Percentiles rank a stretch among this genome's conserved stretches.
Conservation (phyloP, 2,329 filamentous ascomycete genomes). For the Botryotinia calthae region DNA sequence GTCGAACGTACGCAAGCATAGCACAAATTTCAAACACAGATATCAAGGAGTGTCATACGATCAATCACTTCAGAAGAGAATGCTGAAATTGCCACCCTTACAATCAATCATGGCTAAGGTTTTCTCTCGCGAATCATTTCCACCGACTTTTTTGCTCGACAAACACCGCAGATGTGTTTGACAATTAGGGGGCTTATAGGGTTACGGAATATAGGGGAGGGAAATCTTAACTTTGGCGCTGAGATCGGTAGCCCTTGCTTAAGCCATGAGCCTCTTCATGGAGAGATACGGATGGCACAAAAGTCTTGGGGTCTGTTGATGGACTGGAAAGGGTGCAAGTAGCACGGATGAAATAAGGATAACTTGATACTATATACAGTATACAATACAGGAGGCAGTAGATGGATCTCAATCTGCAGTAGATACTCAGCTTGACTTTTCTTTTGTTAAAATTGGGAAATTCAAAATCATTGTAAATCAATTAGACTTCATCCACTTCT, state of each 20-base stretch:
- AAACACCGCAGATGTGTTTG: background rate
- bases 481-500: background rate
- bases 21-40: background rate
- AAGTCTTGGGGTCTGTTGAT: background rate
- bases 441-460: background rate
- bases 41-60: background rate
- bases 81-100: accelerated
- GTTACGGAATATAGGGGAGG: background rate
- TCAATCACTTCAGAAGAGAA: background rate
- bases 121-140: background rate
- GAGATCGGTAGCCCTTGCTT: background rate
- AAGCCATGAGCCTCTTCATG: background rate
- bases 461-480: background rate
- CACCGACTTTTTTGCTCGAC: background rate
- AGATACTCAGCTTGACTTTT: background rate
- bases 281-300: background rate
- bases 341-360: background rate
- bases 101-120: background rate
- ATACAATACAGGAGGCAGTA: background rate
- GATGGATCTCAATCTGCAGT: background rate
- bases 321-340: background rate
- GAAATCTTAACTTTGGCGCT: accelerated
- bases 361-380: background rate
- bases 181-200: background rate
- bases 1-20: background rate